Evolutionary conservation across 208 protist genomes (phyloP), one percentile per base, ranked within the genome.

Genomic region (Crithidia bombi): DNA sequence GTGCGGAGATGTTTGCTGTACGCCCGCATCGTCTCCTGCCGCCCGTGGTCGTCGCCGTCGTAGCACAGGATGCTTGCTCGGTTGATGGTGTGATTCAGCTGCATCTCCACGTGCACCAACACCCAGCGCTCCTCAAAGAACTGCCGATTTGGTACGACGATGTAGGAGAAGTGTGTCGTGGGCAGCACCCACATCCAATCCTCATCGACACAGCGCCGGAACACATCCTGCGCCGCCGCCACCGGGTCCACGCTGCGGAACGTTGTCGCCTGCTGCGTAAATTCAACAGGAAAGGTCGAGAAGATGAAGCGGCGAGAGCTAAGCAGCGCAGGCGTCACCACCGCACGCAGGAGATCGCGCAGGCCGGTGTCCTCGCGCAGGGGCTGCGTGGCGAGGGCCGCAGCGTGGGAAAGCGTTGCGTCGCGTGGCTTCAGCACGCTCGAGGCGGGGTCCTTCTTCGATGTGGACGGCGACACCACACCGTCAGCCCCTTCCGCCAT

Each of bases 151-250:
- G 84, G 83, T 26, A 96, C 56, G 54, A 90, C 85, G 7, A 83
- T 52, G 57, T 85, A 88, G 28, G 70, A 75, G 26, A 79, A 73
- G 19, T 79, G 28, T 30, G 43, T 62, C 19, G 70, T 62, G 15
- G 77, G 78, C 3, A 94, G 55, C 55, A 96, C 76, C 68, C 89
- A 92, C 47, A 94, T 89, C 59, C 77, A 62, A 68, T 96, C 91
- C 59, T 96, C 83, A 7, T 87, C 81, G 3, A 90, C 68, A 26
- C 85, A 92, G 17, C 78, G 85, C 26, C 66, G 78, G 55, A 96
- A 92, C 0, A 94, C 84, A 47, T 91, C 72, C 39, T 58, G 50
- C 30, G 84, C 69, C 3, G 85, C 87, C 41, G 82, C 65, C 12
- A 79, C 73, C 11, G 87, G 82, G 65, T 90, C 77, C 23, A 90